Evolutionary conservation across 2,329 filamentous ascomycete genomes (phyloP), one percentile per base, ranked within the genome.

Genomic region (Blastomyces emzantsi): DNA sequence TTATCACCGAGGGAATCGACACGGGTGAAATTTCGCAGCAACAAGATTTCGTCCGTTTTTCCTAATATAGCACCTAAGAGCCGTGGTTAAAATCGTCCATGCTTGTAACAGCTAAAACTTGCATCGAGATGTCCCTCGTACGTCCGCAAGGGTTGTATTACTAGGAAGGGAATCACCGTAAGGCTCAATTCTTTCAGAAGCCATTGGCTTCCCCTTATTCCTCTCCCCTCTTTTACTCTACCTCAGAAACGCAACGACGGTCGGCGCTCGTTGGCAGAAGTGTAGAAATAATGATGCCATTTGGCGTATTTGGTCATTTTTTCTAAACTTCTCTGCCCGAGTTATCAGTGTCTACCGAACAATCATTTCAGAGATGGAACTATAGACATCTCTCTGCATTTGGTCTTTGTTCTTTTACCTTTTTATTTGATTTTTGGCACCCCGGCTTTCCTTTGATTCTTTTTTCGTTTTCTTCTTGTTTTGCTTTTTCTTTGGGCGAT

Each of bases 31-130:
- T 83, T 65, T 76, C 77, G 33, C 77, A 80, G 69, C 82, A 85
- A 70, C 77, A 81, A 66, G 82, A 84, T 67, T 85, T 80, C 68
- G 76, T 85, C 69, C 70, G 73, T 43, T 79, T 84, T 67, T 81
- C 33, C 43, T 60, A 33, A 13, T 17, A 17, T n/a, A 36, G 28
- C 30, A 30, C 22, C 19, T 28, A 15, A 57, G 19, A 30, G 19
- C 25, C 25, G n/a, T 25, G 13, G 15, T 28, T 45, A 22, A 59
- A 45, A 28, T 41, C 6, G 22, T 45, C 41, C 36, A 41, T 36
- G 36, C 11, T n/a, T 36, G 33, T 57, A 57, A 39, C 36, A 59
- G 41, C 33, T 39, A 45, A 45, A 59, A 2, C 13, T 59, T 19
- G 36, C 39, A 28, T 30, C 11, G 25, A 25, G 9, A 45, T 30